Evolutionary conservation across 1,139 yeast genomes (phyloP).

Genomic region (Groenewaldozyma auringiensis): DNA sequence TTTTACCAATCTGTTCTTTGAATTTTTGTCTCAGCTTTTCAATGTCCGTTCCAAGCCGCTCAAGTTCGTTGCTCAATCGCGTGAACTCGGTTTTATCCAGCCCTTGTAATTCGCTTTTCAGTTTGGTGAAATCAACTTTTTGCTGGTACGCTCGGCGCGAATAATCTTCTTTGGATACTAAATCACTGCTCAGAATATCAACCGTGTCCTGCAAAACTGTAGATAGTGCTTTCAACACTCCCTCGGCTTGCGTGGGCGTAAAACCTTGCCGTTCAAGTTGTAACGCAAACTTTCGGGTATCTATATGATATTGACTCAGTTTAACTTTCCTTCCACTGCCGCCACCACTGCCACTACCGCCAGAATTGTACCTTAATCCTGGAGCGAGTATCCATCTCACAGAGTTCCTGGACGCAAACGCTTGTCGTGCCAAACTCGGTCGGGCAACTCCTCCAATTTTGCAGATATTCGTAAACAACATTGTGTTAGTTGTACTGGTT

Average conservation of each 20-base stretch:
- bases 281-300: constrained; percentile 68
- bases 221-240: constrained; percentile 68
- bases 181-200: constrained; percentile 59
- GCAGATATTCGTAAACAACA: too few species aligned
- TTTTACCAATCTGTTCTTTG: constrained; percentile 86
- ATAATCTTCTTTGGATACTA: constrained; percentile 75
- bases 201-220: constrained; percentile 80
- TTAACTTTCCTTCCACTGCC: constrained; percentile 7
- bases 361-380: background rate
- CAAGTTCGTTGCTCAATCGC: constrained; percentile 78
- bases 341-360: constrained; percentile 1
- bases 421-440: too few species aligned
- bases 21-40: constrained; percentile 79
- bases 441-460: too few species aligned
- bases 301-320: constrained; percentile 42
- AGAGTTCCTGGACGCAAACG: too few species aligned
- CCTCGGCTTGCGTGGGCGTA: constrained; percentile 66
- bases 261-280: constrained; percentile 67
- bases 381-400: too few species aligned
- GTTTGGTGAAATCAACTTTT: constrained; percentile 90
- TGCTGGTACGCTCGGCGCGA: constrained; percentile 88
- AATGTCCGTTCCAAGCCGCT: constrained; percentile 71
- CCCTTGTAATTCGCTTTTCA: constrained; percentile 82
- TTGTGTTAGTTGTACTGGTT: too few species aligned
- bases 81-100: constrained; percentile 84